These are phyloP conservation scores for Fusarium sp. DNA, from an alignment of 2,329 filamentous ascomycete species.

Conservation along the genomic window DNA sequence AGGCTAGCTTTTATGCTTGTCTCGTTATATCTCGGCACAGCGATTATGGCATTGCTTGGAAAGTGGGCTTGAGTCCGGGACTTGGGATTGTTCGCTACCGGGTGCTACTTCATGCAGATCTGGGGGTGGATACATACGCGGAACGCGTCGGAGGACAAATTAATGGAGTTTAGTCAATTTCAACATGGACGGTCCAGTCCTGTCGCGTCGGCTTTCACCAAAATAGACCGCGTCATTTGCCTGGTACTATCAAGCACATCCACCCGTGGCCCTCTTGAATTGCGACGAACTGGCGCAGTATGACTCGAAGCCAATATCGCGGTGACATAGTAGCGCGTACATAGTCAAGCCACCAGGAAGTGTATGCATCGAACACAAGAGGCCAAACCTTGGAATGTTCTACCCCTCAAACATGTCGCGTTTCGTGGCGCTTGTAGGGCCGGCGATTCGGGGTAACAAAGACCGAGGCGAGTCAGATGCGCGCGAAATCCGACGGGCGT, in stretches of 20 bases:
- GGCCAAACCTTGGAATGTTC: no score
- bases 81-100: no score
- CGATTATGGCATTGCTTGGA: not conserved
- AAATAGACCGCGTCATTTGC: not conserved
- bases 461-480: not conserved
- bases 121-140: no score
- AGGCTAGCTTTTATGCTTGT: not conserved
- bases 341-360: not conserved
- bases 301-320: not conserved
- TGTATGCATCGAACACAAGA: no score
- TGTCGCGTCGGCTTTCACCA: no score
- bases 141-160: no score
- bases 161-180: no score
- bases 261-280: not conserved
- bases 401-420: not conserved
- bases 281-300: not conserved
- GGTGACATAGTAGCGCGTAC: not conserved
- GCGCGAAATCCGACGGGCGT: no score
- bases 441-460: not conserved
- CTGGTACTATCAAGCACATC: not conserved
- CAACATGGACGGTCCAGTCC: no score
- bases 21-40: not conserved
- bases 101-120: no score
- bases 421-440: not conserved
- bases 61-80: not conserved